Percentiles rank a stretch among this genome's conserved stretches.
Conservation (phyloP, 2,329 filamentous ascomycete species). For the Xylaria sp. region DNA sequence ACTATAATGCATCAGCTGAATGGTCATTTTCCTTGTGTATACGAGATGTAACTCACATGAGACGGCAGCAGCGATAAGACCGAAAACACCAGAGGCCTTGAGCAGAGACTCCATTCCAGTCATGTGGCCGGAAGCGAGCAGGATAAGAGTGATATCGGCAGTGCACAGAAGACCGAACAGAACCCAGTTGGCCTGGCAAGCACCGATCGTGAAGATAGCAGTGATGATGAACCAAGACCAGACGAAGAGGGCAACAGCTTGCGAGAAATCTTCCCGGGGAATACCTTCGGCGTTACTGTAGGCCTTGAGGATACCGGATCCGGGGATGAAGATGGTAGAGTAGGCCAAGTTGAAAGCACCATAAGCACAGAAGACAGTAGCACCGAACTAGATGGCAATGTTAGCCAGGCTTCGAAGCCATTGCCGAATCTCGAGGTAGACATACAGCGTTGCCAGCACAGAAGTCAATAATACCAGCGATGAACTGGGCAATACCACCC, state of each 20-base stretch:
- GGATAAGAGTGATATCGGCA: conserved; percentile 43
- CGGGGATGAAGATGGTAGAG: conserved; percentile 54
- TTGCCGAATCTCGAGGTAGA: not conserved
- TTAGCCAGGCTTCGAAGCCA: conserved; percentile 18
- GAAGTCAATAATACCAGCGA: conserved; percentile 45
- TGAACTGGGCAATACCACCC: conserved; percentile 49
- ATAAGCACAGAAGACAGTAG: conserved; percentile 54
- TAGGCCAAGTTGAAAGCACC: conserved; percentile 55
- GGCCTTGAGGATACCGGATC: conserved; percentile 52
- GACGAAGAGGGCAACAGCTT: conserved; percentile 46
- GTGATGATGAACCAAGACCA: conserved; percentile 48
- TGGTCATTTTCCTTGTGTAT: not conserved
- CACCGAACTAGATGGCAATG: conserved; percentile 46
- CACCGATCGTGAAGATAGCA: conserved; percentile 45
- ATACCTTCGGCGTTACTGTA: conserved; percentile 50
- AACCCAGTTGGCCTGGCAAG: conserved; percentile 42
- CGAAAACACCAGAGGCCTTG: conserved; percentile 43
- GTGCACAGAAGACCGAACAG: conserved; percentile 40
- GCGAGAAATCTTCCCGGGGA: conserved; percentile 42
- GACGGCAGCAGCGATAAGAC: conserved; percentile 40
- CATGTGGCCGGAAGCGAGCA: conserved; percentile 44
- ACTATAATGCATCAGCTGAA: conserved; percentile 33
- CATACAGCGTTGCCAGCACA: conserved; percentile 45
- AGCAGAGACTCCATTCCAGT: conserved; percentile 34
- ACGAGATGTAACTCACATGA: conserved; percentile 38